Evolutionary conservation across 306 rosid genomes (phyloP), one percentile per base, ranked within the genome.

Genomic region (Vigna hirtella): DNA sequence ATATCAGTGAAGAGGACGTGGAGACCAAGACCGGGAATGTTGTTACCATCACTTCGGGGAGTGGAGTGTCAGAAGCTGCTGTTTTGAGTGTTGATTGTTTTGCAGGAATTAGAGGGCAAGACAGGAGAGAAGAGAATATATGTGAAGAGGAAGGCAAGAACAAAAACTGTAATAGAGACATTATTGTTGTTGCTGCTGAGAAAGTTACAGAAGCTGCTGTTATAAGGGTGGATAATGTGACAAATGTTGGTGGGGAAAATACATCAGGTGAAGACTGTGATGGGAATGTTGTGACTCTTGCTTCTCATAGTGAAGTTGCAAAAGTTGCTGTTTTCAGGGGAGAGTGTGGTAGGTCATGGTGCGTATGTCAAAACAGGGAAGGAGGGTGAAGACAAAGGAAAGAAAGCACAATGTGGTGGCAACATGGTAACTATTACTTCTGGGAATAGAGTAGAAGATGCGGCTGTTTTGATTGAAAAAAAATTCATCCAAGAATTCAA

Each of bases 271-370:
- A 55, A 64, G 85, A 48, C 16, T 55, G 50, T 11, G 70, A 72
- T 61, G 87, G 78, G 30, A 72, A 70, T 58, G 18, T 72, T 71
- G 79, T 61, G 68, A 67, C 79, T 9, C n/a, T 16, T 30, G 67
- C 12, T 30, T 32, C 22, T 6, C 22, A 61, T 22, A 15, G 45
- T 15, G 22, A 12, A 55, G 15, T 20, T 20, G 62, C 62, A 20
- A 30, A 20, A 55, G 66, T 18, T 26, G 17, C 17, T 28, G 2
- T 0, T 30, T 6, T 59, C 3, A 28, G 66, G 14, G 34, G 20
- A 28, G 59, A 11, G 14, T 53, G 20, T 4, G 0, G 14, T 53
- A 53, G 59, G 14, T 1, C 1, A 8, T 4, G 14, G 13, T 55
- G 32, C 0, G 32, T 14, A 9, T 20, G 58, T 0, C 26, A 3